Conservation (phyloP, 495 filamentous ascomycete species). For the Aspergillus conjunctus region DNA sequence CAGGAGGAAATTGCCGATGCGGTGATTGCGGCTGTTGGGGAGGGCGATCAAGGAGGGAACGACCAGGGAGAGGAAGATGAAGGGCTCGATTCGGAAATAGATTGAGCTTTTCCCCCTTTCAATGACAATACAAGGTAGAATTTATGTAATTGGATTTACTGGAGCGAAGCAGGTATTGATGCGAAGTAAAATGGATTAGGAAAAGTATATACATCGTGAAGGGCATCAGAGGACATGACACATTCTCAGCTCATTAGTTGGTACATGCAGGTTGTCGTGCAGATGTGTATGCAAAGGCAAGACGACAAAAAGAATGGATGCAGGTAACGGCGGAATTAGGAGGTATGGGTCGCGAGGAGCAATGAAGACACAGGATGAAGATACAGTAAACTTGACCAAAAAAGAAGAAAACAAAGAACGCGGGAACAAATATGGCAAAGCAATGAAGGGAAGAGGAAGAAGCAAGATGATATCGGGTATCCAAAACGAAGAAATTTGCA, state of each 20-base stretch:
- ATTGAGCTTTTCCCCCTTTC: slow-evolving; percentile 10
- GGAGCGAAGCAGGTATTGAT: neutral
- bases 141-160: neutral
- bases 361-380: slow-evolving; percentile 19
- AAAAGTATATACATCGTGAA: slow-evolving; percentile 26
- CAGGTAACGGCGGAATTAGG: neutral
- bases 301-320: neutral
- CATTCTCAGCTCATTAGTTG: slow-evolving; percentile 26
- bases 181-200: slow-evolving; percentile 10
- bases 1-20: slow-evolving; percentile 23
- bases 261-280: slow-evolving; percentile 17
- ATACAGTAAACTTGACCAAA: neutral
- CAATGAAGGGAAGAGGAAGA: neutral
- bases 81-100: slow-evolving; percentile 19
- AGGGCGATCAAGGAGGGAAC: slow-evolving; percentile 12
- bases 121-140: no score
- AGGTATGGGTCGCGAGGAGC: neutral
- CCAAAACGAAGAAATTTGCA: neutral
- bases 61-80: slow-evolving; percentile 26
- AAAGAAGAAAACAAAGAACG: neutral
- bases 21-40: slow-evolving; percentile 27
- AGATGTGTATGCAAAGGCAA: slow-evolving; percentile 10
- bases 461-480: neutral
- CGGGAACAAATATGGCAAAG: neutral
- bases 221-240: slow-evolving; percentile 26